These are phyloP conservation scores for Pyricularia sp. DNA, from an alignment of 2,329 filamentous ascomycete species.

Conservation along the genomic window DNA sequence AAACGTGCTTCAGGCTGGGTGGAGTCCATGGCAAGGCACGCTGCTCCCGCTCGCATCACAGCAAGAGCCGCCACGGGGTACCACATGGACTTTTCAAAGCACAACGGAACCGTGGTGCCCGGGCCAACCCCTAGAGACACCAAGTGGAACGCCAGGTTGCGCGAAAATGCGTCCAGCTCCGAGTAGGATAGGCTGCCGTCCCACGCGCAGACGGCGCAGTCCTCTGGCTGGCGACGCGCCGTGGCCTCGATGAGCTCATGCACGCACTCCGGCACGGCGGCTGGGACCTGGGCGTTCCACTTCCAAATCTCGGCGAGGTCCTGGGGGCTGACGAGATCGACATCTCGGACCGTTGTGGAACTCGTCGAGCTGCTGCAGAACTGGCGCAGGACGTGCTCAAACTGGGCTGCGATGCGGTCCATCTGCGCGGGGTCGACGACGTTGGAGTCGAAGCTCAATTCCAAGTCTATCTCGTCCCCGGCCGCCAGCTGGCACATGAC, in stretches of 20 bases:
- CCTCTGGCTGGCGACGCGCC: slow-evolving; percentile 17
- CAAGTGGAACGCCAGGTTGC: slow-evolving; percentile 29
- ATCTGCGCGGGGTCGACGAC: not conserved
- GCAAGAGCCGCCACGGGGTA: slow-evolving; percentile 13
- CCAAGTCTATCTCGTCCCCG: not conserved
- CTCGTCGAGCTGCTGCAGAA: not conserved
- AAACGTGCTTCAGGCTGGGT: slow-evolving; percentile 20
- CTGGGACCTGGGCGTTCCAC: not conserved
- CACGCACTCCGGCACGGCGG: not conserved
- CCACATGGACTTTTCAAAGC: slow-evolving; percentile 15
- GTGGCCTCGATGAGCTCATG: not conserved
- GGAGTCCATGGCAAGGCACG: not conserved
- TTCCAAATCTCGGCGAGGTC: not conserved
- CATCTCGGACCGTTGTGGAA: not conserved
- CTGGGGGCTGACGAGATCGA: not conserved
- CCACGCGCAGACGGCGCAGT: slow-evolving; percentile 36
- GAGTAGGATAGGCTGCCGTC: slow-evolving; percentile 37
- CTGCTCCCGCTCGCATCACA: slow-evolving; percentile 7
- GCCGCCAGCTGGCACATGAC: not conserved
- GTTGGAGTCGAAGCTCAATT: not conserved
- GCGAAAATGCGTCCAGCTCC: slow-evolving; percentile 32
- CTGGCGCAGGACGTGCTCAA: not conserved
- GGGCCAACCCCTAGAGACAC: slow-evolving; percentile 26
- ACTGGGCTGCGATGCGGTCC: not conserved
- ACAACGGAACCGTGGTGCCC: slow-evolving; percentile 24